These are phyloP conservation scores for Orbilia brochopaga DNA, from an alignment of 2,329 filamentous ascomycete species.

Conservation along the genomic window DNA sequence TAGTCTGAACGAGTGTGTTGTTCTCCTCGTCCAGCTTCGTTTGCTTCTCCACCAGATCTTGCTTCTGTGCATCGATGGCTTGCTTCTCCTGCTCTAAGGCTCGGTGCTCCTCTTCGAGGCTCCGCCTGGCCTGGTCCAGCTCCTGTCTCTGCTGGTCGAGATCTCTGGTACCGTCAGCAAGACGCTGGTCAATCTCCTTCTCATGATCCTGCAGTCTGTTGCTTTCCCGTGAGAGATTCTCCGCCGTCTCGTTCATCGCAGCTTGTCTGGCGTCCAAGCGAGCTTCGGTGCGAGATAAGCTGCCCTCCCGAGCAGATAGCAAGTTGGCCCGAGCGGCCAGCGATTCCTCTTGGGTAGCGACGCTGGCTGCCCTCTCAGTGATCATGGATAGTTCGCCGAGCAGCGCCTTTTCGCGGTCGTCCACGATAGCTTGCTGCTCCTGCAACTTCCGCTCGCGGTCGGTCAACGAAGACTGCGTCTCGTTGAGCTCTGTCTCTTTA, in stretches of 20 bases:
- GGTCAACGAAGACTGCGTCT: background rate
- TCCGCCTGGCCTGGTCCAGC: background rate
- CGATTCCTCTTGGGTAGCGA: conserved; percentile 31
- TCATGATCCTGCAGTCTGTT: conserved; percentile 24
- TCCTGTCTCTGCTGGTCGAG: conserved; percentile 16
- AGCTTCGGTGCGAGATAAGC: conserved; percentile 7
- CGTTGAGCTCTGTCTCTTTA: conserved; percentile 8
- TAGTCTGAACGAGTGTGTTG: background rate
- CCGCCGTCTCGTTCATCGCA: conserved; percentile 11
- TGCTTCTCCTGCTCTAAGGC: conserved; percentile 4
- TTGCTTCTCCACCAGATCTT: background rate
- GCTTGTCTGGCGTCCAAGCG: conserved; percentile 15
- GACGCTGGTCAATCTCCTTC: conserved; percentile 1
- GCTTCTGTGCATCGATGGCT: background rate
- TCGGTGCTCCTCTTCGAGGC: conserved; percentile 4
- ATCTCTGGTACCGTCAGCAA: conserved; percentile 7
- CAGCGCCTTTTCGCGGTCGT: conserved; percentile 16
- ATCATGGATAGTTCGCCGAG: conserved; percentile 16
- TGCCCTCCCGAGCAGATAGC: conserved; percentile 11
- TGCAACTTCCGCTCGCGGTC: background rate
- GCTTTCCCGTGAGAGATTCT: conserved; percentile 3
- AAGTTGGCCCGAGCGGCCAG: conserved; percentile 7
- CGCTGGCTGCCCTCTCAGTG: conserved; percentile 10
- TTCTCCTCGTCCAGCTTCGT: conserved; percentile 8
- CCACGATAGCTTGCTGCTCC: background rate